These are phyloP conservation scores for Alternaria gaisen DNA, from an alignment of 2,329 filamentous ascomycete genomes.

Conservation along the genomic window DNA sequence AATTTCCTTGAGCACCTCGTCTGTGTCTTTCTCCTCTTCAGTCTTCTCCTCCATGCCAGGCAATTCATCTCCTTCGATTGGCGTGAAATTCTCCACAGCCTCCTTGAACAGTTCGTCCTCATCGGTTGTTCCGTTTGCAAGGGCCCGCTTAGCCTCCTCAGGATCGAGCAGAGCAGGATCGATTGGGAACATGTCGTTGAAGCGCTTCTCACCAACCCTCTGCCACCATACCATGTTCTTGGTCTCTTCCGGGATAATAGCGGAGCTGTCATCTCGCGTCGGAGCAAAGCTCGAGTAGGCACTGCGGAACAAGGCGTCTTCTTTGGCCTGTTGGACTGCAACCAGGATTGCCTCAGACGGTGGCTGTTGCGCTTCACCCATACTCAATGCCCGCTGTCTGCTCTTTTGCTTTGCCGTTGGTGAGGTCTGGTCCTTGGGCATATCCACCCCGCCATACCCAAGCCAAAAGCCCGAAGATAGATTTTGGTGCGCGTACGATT, in stretches of 20 bases:
- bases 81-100: constrained; percentile 50
- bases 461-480: constrained; percentile 73
- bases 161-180: constrained; percentile 54
- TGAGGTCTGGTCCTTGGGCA: constrained; percentile 59
- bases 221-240: constrained; percentile 81
- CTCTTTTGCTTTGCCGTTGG: constrained; percentile 73
- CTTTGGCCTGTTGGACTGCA: constrained; percentile 66
- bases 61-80: constrained; percentile 35
- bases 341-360: constrained; percentile 51
- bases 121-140: constrained; percentile 45
- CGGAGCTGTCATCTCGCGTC: constrained; percentile 74
- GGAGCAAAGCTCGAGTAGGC: constrained; percentile 85
- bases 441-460: constrained; percentile 60
- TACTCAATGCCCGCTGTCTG: constrained; percentile 75
- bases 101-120: constrained; percentile 51
- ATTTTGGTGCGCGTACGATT: constrained; percentile 72
- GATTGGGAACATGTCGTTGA: constrained; percentile 70
- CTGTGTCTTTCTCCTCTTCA: constrained; percentile 67
- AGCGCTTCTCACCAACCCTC: constrained; percentile 70
- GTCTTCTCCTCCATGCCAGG: constrained; percentile 44
- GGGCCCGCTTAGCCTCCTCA: constrained; percentile 49
- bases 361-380: constrained; percentile 67
- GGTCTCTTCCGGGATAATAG: constrained; percentile 72
- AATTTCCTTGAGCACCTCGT: constrained; percentile 76
- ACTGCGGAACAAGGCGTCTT: constrained; percentile 77